phyloP scores from a whole-genome alignment of 306 rosid species.

The Prunus davidiana region DNA sequence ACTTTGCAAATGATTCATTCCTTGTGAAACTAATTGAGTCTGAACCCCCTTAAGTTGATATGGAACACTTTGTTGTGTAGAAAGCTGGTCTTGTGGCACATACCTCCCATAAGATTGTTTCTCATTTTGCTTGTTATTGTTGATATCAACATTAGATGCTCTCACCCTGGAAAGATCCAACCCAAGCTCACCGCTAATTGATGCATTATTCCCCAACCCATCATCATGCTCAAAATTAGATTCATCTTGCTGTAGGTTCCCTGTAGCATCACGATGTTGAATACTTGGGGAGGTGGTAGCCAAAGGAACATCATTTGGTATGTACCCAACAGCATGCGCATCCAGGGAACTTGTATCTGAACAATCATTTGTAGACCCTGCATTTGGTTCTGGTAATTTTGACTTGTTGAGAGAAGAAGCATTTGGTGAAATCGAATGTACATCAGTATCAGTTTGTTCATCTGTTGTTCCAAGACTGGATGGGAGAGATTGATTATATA shows the following conservation, averaged over 20 bases:
- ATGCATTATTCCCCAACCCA: conserved; percentile 18
- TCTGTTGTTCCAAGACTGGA: conserved; percentile 41
- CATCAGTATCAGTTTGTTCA: conserved; percentile 40
- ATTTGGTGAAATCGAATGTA: conserved; percentile 27
- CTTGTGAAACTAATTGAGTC: conserved; percentile 39
- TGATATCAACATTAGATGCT: conserved; percentile 26
- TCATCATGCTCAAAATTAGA: conserved; percentile 22
- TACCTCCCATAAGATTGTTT: conserved; percentile 21
- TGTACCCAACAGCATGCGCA: conserved; percentile 20
- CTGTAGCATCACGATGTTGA: conserved; percentile 23
- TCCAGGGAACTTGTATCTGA: conserved; percentile 23
- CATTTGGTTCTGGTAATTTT: conserved; percentile 30
- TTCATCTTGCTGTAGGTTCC: conserved; percentile 23
- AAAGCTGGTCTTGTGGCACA: conserved; percentile 26
- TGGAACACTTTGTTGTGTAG: conserved; percentile 29
- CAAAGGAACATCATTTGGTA: conserved; percentile 12
- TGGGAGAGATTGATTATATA: conserved; percentile 48
- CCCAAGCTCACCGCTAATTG: conserved; percentile 20
- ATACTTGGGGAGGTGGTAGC: conserved; percentile 23
- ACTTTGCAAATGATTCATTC: conserved; percentile 32
- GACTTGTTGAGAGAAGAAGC: conserved; percentile 33
- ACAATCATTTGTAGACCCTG: conserved; percentile 26
- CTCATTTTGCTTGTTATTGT: conserved; percentile 27
- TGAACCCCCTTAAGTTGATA: conserved; percentile 36
- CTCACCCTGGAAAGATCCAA: conserved; percentile 24